A percentile compares a stretch with the other conserved stretches of the same genome.
Evolutionary conservation across 768 basidiomycete species (phyloP).

Genomic region (Stropharia rugosoannulata): DNA sequence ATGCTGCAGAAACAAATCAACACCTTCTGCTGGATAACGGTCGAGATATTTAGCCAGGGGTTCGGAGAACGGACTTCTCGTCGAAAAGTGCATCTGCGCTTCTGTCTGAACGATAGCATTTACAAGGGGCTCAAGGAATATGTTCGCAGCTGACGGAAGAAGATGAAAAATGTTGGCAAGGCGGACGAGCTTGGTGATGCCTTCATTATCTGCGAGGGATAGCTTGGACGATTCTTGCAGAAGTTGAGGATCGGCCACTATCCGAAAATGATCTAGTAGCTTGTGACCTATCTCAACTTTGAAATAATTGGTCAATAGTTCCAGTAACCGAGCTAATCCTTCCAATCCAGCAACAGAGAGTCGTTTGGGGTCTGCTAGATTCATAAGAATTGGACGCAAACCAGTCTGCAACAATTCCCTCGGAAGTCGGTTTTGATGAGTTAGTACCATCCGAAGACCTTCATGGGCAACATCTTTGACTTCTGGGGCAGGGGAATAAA

Average conservation of each 20-base stretch:
- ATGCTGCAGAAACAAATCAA: conserved; percentile 81
- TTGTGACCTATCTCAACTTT: conserved; percentile 99
- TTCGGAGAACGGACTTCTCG: conserved; percentile 88
- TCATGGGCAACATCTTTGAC: conserved; percentile 96
- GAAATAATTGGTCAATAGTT: conserved; percentile 97
- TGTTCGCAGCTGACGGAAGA: conserved; percentile 88
- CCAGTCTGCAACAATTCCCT: conserved; percentile 96
- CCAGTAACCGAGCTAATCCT: conserved; percentile 89
- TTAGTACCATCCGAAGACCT: conserved; percentile 84
- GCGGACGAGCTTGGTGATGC: conserved; percentile 90
- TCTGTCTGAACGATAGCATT: conserved; percentile 91
- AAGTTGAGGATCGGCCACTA: conserved; percentile 87
- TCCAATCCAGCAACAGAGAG: conserved; percentile 91
- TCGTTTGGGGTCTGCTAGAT: conserved; percentile 93
- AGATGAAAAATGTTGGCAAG: conserved; percentile 97
- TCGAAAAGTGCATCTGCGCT: conserved; percentile 86
- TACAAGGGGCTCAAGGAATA: conserved; percentile 87
- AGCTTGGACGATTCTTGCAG: conserved; percentile 76
- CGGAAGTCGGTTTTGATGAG: conserved; percentile 87
- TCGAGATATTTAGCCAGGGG: conserved; percentile 90
- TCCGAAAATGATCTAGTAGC: conserved; percentile 92
- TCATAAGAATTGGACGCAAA: conserved; percentile 94
- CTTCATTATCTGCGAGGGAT: conserved; percentile 84
- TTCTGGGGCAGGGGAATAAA: conserved; percentile 88
- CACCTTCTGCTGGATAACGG: conserved; percentile 83